Percentiles rank a stretch among this genome's conserved stretches.
These are phyloP conservation scores for Coffea canephora DNA, from an alignment of 257 asterid species.

Conservation along the genomic window DNA sequence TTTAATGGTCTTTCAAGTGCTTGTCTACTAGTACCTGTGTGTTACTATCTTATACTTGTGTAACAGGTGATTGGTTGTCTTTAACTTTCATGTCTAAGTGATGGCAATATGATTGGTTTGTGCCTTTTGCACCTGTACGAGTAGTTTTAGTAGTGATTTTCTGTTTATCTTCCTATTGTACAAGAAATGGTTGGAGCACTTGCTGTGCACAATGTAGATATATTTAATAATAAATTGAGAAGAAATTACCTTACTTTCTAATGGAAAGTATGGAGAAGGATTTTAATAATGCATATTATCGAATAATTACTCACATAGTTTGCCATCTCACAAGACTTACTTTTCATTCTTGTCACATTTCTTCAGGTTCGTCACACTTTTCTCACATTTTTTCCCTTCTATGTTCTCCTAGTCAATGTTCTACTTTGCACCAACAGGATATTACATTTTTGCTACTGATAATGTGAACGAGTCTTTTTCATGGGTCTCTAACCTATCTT, in stretches of 20 bases:
- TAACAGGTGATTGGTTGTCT: background rate
- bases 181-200: background rate
- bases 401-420: background rate
- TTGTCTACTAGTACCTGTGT: background rate
- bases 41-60: background rate
- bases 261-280: background rate
- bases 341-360: background rate
- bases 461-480: background rate
- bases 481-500: background rate
- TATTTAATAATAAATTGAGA: background rate
- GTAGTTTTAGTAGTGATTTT: background rate
- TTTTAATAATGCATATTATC: background rate
- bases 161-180: background rate
- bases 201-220: too few relatives aligned
- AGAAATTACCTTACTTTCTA: background rate
- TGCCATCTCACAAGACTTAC: background rate
- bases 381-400: background rate
- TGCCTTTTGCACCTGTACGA: background rate
- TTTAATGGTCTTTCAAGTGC: background rate
- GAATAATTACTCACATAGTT: background rate
- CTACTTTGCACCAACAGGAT: background rate
- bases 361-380: background rate
- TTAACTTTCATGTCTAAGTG: background rate
- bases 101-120: background rate
- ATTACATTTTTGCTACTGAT: background rate